Conservation (phyloP, 805 yeast genomes). For the Saccharomycopsis microspora region DNA sequence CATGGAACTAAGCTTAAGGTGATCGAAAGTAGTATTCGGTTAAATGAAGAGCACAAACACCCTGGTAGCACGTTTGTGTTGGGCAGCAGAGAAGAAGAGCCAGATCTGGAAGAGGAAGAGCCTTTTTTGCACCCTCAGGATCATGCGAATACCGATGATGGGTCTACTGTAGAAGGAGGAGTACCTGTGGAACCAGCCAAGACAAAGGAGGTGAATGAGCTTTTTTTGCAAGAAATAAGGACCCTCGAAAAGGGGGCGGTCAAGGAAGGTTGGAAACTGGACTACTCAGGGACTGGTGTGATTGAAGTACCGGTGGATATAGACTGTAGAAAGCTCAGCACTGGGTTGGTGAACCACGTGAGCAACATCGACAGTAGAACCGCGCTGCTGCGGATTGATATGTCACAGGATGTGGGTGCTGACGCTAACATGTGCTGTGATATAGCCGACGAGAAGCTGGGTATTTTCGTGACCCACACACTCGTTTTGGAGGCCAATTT, state of each 20-base stretch:
- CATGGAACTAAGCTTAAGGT: slow-evolving; percentile 42
- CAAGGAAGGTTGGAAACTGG: slow-evolving; percentile 93
- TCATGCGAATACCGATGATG: neutral
- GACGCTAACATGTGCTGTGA: slow-evolving; percentile 61
- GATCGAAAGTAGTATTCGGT: slow-evolving; percentile 31
- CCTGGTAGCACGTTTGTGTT: slow-evolving; percentile 4
- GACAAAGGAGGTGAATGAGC: slow-evolving; percentile 24
- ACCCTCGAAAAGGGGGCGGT: slow-evolving; percentile 70
- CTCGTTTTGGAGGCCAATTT: slow-evolving; percentile 83
- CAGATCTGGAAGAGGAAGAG: neutral
- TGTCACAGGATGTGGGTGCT: slow-evolving; percentile 11
- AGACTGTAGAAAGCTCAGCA: slow-evolving; percentile 44
- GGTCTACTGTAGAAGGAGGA: neutral
- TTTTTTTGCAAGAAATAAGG: slow-evolving; percentile 64
- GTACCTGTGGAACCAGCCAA: slow-evolving; percentile 12
- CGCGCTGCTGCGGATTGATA: slow-evolving; percentile 21
- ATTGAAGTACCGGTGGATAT: slow-evolving; percentile 73
- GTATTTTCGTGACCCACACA: slow-evolving; percentile 65
- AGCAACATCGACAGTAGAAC: slow-evolving; percentile 33
- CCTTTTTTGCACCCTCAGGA: slow-evolving; percentile 14
- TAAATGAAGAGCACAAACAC: slow-evolving; percentile 17
- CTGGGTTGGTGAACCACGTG: slow-evolving; percentile 37
- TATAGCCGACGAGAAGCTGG: slow-evolving; percentile 69
- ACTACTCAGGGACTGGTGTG: slow-evolving; percentile 65
- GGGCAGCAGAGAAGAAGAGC: neutral